Conservation (phyloP, 805 yeast species). For the Nakazawaea siamensis region DNA sequence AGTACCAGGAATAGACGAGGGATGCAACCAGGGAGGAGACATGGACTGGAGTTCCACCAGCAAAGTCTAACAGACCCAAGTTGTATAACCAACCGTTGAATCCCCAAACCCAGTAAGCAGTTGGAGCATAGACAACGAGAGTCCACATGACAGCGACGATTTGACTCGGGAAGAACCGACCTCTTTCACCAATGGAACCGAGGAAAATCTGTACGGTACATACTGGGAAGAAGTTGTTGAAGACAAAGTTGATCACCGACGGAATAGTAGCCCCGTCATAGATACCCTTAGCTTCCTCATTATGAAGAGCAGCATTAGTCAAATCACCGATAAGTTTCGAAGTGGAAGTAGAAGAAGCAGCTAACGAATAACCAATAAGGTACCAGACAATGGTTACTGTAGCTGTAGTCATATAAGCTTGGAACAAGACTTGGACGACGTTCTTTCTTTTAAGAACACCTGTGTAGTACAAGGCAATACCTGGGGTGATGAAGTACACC, state of each 20-base stretch:
- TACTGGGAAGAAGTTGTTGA: slow-evolving; percentile 36
- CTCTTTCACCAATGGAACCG: slow-evolving; percentile 37
- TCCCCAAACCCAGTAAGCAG: slow-evolving; percentile 40
- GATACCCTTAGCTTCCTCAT: slow-evolving; percentile 30
- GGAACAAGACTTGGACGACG: slow-evolving; percentile 35
- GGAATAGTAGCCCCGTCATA: slow-evolving; percentile 40
- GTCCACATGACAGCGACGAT: slow-evolving; percentile 32
- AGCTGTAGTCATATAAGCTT: slow-evolving; percentile 33
- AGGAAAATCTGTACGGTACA: slow-evolving; percentile 41
- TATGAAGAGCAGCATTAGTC: slow-evolving; percentile 28
- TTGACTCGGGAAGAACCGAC: slow-evolving; percentile 31
- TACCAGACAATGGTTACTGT: slow-evolving; percentile 33
- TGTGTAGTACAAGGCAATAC: slow-evolving; percentile 36
- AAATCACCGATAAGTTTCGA: slow-evolving; percentile 28
- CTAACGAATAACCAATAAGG: slow-evolving; percentile 36
- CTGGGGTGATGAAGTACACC: slow-evolving; percentile 40
- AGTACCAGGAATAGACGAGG: slow-evolving; percentile 30
- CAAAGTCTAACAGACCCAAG: slow-evolving; percentile 37
- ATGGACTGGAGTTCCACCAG: slow-evolving; percentile 45
- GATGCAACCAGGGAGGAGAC: slow-evolving; percentile 35
- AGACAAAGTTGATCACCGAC: slow-evolving; percentile 34
- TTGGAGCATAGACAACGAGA: slow-evolving; percentile 36
- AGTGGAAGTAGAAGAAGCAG: slow-evolving; percentile 24
- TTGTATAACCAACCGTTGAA: slow-evolving; percentile 34
- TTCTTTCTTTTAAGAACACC: slow-evolving; percentile 33